Evolutionary conservation across 768 basidiomycete species (phyloP), one percentile per base, ranked within the genome.

Genomic region (Epithele typhae): DNA sequence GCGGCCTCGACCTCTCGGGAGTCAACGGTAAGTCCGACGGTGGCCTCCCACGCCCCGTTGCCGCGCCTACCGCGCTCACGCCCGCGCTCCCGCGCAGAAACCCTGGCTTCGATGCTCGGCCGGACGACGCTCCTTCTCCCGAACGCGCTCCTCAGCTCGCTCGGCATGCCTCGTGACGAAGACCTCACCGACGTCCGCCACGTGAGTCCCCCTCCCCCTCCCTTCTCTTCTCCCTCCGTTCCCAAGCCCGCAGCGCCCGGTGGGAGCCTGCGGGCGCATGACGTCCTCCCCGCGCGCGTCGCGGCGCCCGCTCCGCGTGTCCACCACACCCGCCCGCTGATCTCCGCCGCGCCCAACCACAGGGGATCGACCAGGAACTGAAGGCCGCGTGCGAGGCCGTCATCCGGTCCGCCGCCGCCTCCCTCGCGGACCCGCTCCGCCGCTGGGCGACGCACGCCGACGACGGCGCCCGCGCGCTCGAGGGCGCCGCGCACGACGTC

Each of bases 351-450:
- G 18, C 23, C 19, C 18, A 34, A 23, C 21, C 44, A 22, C 63
- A 94, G 90, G 85, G 84, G 49, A 86, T 96, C 55, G 95, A 97
- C 66, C 75, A 83, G 39, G 87, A 86, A 24, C 78, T 97, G 23
- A 89, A 92, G 59, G 72, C 73, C 15, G 84, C 82, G 0, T 98
- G 94, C 67, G 92, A 95, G 68, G 79, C 82, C 33, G 76, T 92
- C 30, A 95, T 98, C 47, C 65, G 73, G 3, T 65, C 76, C 12
- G 83, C 82, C 51, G 73, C 82, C 7, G 67, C 72, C 32, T 63
- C 71, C 0, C 73, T 88, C 21, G 81, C 81, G 34, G 68, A 70
- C 3, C 77, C 85, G 0, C 63, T 93, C 15, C 78, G 72, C 25
- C 59, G 69, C 17, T 94, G 90, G 81, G 67, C 81, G 1, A 76